Base-by-base conservation (phyloP, 495 filamentous ascomycete species). In the Pyrenopolyporus hunteri region DNA sequence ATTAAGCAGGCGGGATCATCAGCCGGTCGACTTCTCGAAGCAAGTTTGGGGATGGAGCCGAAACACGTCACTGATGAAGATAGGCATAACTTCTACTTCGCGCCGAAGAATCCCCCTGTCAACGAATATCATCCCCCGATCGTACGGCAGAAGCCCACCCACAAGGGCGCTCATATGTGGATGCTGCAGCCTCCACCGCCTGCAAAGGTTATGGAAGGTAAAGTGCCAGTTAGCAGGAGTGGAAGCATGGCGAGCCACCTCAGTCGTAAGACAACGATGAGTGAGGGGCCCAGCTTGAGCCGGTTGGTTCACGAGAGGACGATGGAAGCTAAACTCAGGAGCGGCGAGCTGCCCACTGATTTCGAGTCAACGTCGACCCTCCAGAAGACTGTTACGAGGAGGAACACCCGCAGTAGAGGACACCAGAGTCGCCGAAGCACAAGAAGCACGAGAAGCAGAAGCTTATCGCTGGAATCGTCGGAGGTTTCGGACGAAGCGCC, bases 151-250 rank as follows among this genome's bases (percentile, higher is more conserved):
- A 83, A 78, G 36, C 88, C 90, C 5, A 73, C 79, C 13, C 83
- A 86, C 68, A 81, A 79, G 45, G 84, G 84, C 19, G 89, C 87
- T 48, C 86, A 85, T n/a, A 76, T 76, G 64, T 97, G 92, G 92
- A 94, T 97, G 91, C 76, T 96, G 26, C 89, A 93, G 71, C 92
- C 92, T 2, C 91, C 91, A 2, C 92, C 92, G 31, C 83, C 82
- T 44, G 90, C 92, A 13, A 89, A 84, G 65, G 76, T 97, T 42
- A 97, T 97, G 92, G 88, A 86, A 63, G 91, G 91, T 56, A 93
- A 92, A 69, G 79, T 85, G 11, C 77, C 76, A 6, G 77, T 79
- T 48, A 80, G 80, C 59, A 73, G 83, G 43, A 86, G 77, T 59
- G 72, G 77, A 36, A 84, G 80, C 52, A 67, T 71, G 36, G 46